Conservation (phyloP, 169 alveolate genomes). For the Cryptosporidium parvum region DNA sequence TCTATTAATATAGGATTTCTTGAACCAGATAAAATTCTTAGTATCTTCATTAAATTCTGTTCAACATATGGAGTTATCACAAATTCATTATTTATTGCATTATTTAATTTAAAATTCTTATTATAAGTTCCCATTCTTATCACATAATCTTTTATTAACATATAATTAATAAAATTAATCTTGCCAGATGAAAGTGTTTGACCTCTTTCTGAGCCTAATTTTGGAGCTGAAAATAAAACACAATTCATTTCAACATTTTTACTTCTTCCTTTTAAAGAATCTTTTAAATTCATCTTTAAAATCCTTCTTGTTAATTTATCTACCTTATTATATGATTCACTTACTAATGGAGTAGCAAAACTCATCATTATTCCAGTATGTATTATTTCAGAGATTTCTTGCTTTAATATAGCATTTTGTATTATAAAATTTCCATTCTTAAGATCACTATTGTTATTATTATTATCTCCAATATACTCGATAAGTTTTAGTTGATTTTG, state of each 20-base stretch:
- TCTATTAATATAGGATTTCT: conserved; percentile 97
- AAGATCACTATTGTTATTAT: not conserved
- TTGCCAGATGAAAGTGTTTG: not conserved
- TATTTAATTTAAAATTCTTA: conserved; percentile 75
- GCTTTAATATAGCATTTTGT: conserved; percentile 15
- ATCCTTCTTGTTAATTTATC: conserved; percentile 10
- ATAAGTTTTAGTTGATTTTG: conserved; percentile 13
- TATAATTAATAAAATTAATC: conserved; percentile 12
- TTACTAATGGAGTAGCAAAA: conserved; percentile 80
- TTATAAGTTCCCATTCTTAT: conserved; percentile 66
- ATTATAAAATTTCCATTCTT: conserved; percentile 27
- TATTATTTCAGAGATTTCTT: conserved; percentile 5
- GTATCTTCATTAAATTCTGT: conserved; percentile 89
- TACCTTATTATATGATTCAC: conserved; percentile 34
- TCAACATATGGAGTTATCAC: conserved; percentile 91
- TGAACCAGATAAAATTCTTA: conserved; percentile 93
- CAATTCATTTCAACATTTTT: not conserved
- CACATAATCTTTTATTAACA: conserved; percentile 61
- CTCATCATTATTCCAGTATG: conserved; percentile 80
- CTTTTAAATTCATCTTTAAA: not conserved
- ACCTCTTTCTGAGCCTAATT: not conserved
- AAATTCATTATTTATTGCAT: conserved; percentile 82
- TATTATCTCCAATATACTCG: not conserved
- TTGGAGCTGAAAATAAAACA: conserved; percentile 3
- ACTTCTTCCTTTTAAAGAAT: not conserved